These are phyloP conservation scores for Capsicum baccatum DNA, from an alignment of 257 asterid species.

Conservation along the genomic window DNA sequence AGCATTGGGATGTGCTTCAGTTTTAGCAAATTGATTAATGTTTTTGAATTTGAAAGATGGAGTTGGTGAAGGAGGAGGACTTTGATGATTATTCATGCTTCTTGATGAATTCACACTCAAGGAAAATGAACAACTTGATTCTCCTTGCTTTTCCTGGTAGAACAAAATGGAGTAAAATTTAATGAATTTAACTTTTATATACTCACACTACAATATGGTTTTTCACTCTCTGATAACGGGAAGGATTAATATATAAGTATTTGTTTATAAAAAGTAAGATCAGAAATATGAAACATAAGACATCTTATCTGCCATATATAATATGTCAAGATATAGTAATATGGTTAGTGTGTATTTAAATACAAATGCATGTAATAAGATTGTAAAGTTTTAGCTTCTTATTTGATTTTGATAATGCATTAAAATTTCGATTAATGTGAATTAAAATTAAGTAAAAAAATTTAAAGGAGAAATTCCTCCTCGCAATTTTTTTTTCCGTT, in stretches of 20 bases:
- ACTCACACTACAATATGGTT: accelerated
- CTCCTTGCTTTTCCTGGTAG: slow-evolving; percentile 47
- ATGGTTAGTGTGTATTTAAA: neutral
- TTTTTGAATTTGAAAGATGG: slow-evolving; percentile 56
- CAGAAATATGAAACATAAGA: neutral
- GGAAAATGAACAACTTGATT: slow-evolving; percentile 39
- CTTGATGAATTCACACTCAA: slow-evolving; percentile 34
- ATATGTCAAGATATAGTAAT: neutral
- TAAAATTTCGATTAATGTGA: neutral
- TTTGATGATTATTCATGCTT: slow-evolving; percentile 14
- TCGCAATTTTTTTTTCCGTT: neutral
- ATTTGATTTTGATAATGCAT: too few species aligned
- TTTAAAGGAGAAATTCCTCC: neutral
- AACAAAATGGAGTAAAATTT: neutral
- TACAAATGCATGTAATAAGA: neutral
- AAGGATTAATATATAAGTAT: too few species aligned
- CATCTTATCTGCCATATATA: neutral
- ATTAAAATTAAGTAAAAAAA: neutral
- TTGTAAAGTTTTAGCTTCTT: neutral
- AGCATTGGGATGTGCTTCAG: slow-evolving; percentile 88
- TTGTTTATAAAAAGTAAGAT: neutral
- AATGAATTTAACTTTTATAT: neutral
- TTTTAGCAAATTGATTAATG: slow-evolving; percentile 55
- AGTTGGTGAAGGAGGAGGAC: slow-evolving; percentile 64
- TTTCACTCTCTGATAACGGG: neutral